Evolutionary conservation across 768 basidiomycete genomes (phyloP), one percentile per base, ranked within the genome.

Genomic region (Hypholoma fasciculare): DNA sequence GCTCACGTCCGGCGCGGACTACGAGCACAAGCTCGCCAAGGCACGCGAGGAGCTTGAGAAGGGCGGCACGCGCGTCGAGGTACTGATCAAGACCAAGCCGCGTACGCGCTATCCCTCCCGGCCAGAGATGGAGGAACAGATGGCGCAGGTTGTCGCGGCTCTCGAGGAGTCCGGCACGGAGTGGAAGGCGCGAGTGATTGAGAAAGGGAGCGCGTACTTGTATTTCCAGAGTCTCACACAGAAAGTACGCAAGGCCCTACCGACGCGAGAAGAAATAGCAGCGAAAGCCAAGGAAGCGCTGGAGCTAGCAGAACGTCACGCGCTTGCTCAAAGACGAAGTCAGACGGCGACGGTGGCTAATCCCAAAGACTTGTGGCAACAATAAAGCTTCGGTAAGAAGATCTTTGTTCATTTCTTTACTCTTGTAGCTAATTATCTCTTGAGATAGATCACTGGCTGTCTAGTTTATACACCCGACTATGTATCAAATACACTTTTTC

Each of bases 401-500:
- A 14, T 42, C 40, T 12, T 42, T 42, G 17, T 16, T 42, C 17
- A 1, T 42, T 42, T 1, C 7, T 42, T 8, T 16, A 16, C 13
- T 16, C 7, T 3, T 9, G 30, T 34, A 34, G 30, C 30, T 34
- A 34, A 34, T 34, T 6, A 77, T 89, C 20, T 80, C 87, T 1
- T 76, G n/a, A 81, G 43, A 79, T 34, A 82, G 39, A 75, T 94
- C 19, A 84, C 93, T 57, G 81, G 84, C 7, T 92, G 90, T 5
- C 87, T 94, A 61, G 85, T 92, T 0, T 88, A 92, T 71, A 91
- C 90, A 7, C 86, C 91, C 67, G 92, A 94, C 61, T 78, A 92
- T 58, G 88, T 94, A 20, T 84, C 89, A 2, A 79, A 91, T 1
- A 91, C 90, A 0, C 75, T 93, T 1, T 90, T 23, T 2, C 23